Evolutionary conservation across 1,284 basidiomycete species (phyloP).

Genomic region (Tylopilus orsonianus): DNA sequence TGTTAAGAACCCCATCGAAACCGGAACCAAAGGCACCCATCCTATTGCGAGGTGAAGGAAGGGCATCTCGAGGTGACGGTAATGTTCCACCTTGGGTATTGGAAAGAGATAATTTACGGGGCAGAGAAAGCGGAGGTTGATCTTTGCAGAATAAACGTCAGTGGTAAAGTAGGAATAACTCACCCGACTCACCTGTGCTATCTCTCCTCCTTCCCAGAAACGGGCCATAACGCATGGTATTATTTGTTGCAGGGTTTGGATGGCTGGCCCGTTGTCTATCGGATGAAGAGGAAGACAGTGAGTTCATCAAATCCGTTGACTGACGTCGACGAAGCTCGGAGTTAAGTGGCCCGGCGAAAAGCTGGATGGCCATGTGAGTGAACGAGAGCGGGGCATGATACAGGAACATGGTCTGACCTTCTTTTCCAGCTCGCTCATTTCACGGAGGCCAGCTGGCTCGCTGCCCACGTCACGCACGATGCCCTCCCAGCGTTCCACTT

Average conservation of each 20-base stretch:
- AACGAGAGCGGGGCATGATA: conserved; percentile 9
- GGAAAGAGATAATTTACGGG: conserved; percentile 72
- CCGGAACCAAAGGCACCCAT: conserved; percentile 50
- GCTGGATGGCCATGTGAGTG: conserved; percentile 44
- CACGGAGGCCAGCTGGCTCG: conserved; percentile 76
- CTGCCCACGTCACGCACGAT: conserved; percentile 74
- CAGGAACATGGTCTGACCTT: conserved; percentile 57
- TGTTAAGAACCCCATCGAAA: conserved; percentile 71
- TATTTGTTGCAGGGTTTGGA: conserved; percentile 46
- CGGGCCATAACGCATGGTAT: conserved; percentile 62
- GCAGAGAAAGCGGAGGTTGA: conserved; percentile 45
- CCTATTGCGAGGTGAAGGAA: conserved; percentile 67
- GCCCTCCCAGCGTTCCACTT: conserved; percentile 84
- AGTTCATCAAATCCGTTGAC: conserved; percentile 66
- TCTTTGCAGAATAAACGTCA: conserved; percentile 37
- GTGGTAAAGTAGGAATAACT: conserved; percentile 1
- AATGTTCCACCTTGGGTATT: conserved; percentile 49
- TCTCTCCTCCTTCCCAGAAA: conserved; percentile 63
- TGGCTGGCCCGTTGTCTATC: conserved; percentile 61
- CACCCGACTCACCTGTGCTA: conserved; percentile 51
- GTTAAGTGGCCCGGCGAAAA: conserved; percentile 73
- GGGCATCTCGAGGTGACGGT: conserved; percentile 57
- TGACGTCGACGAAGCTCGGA: conserved; percentile 80
- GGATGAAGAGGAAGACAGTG: conserved; percentile 51
- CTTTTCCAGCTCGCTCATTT: conserved; percentile 82